phyloP scores from a whole-genome alignment of 805 yeast species.

The Ogataea ganodermae region DNA sequence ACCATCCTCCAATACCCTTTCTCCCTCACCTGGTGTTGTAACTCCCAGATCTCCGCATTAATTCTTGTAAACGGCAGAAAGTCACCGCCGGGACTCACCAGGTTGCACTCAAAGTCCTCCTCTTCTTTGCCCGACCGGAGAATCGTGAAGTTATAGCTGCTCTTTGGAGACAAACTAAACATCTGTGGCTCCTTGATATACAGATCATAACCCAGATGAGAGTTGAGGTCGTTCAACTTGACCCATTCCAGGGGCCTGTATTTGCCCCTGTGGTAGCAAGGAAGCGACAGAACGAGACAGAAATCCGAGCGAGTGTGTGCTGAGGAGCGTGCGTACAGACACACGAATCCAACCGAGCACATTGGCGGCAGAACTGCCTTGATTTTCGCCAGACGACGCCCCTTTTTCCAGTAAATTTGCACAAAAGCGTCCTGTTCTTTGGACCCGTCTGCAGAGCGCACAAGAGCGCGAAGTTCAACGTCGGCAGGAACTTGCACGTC shows the following conservation, averaged over 20 bases:
- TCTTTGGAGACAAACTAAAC: conserved; percentile 54
- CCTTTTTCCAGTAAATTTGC: conserved; percentile 75
- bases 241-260: conserved; percentile 62
- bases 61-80: conserved; percentile 58
- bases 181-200: conserved; percentile 87
- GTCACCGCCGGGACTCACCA: conserved; percentile 86
- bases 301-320: conserved; percentile 52
- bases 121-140: conserved; percentile 51
- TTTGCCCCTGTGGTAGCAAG: conserved; percentile 70
- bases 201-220: conserved; percentile 63
- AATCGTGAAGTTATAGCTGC: conserved; percentile 65
- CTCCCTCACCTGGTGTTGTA: conserved; percentile 64
- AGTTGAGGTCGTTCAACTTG: conserved; percentile 69
- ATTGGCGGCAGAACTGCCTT: conserved; percentile 79
- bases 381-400: conserved; percentile 66
- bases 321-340: conserved; percentile 54
- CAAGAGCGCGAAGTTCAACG: conserved; percentile 64
- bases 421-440: conserved; percentile 60
- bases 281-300: conserved; percentile 72
- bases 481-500: conserved; percentile 71
- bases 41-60: conserved; percentile 56
- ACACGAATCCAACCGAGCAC: conserved; percentile 68
- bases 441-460: conserved; percentile 42
- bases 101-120: conserved; percentile 45
- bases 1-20: conserved; percentile 82